Conservation (phyloP, 2,329 filamentous ascomycete genomes). For the Aspergillus oerlinghausenensis region DNA sequence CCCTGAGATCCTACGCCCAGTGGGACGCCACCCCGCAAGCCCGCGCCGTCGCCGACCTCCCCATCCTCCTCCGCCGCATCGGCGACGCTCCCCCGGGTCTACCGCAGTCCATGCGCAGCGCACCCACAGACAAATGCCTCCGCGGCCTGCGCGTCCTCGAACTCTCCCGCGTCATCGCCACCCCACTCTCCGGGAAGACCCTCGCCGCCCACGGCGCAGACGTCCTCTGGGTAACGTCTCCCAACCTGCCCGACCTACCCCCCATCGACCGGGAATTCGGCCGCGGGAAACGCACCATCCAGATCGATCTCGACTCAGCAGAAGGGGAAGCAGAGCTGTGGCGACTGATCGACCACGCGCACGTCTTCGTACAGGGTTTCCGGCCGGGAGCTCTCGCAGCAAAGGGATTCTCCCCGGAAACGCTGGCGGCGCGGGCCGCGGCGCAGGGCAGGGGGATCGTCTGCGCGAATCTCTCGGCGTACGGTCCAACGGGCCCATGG, state of each 20-base stretch:
- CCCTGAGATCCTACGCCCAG: conserved; percentile 46
- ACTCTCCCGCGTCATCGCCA: conserved; percentile 38
- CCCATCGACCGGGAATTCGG: conserved; percentile 33
- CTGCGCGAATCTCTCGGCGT: conserved; percentile 51
- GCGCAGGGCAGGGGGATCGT: conserved; percentile 38
- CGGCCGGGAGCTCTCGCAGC: conserved; percentile 45
- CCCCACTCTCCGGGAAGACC: conserved; percentile 33
- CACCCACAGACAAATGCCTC: conserved; percentile 30
- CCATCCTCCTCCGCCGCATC: conserved; percentile 43
- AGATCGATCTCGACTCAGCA: conserved; percentile 30
- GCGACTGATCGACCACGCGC: conserved; percentile 30
- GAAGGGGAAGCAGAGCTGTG: conserved; percentile 22
- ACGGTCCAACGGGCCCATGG: conserved; percentile 48
- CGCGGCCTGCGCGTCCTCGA: conserved; percentile 38
- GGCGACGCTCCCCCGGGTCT: conserved; percentile 8
- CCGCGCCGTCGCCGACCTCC: conserved; percentile 40
- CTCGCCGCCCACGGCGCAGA: conserved; percentile 40
- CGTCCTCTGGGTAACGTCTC: conserved; percentile 38
- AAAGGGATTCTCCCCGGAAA: conserved; percentile 39
- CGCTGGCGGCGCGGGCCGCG: conserved; percentile 38
- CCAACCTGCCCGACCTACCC: conserved; percentile 32
- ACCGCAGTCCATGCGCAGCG: conserved; percentile 8
- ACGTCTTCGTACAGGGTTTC: conserved; percentile 46
- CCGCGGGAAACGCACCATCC: conserved; percentile 34
- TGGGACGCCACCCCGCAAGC: conserved; percentile 52